Evolutionary conservation across 164 flowering plant species (phyloP), one percentile per base, ranked within the genome.

Genomic region (Sextonia rubra): DNA sequence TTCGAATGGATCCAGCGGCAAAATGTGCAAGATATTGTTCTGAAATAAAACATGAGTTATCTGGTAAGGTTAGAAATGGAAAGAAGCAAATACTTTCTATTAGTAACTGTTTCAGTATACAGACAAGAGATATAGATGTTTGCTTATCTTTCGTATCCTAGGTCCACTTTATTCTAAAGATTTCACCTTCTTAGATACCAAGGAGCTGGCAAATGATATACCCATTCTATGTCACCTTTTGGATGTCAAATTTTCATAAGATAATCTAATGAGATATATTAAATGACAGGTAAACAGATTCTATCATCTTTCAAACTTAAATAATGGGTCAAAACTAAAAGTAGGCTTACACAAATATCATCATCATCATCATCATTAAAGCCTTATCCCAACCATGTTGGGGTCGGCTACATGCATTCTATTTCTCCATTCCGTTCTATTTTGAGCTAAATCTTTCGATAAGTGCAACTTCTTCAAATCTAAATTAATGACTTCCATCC

Each of bases 1-100:
- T 83, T 78, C 93, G 97, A 82, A 84, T 86, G 63, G 90, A 89
- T 66, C 95, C 93, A 74, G 91, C 87, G 23, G 89, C 79, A 77
- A 79, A 88, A 73, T 78, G 89, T 22, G 78, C 83, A 68, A 87
- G 82, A 77, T 96, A 96, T 82, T 88, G 86, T 69, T 93, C 99
- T 96, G 94, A 74, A 84, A 73, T 37, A 76, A 68, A 79, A 69
- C 14, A 64, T 14, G 20, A 77, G 7, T 25, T 66, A 37, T 44
- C 52, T 12, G 17, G n/a, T 66, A 66, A 66, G 69, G 26, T 37
- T 18, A 66, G 32, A n/a, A 6, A 44, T 20, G 6, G 4, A 18
- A 66, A 18, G 32, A 37, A 44, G 24, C 18, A 22, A 61, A 61
- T 12, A 9, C 24, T 26, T 22, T 61, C 9, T 24, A 61, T 22